phyloP scores from a whole-genome alignment of 2,329 filamentous ascomycete species.

The Albifimbria verrucaria region DNA sequence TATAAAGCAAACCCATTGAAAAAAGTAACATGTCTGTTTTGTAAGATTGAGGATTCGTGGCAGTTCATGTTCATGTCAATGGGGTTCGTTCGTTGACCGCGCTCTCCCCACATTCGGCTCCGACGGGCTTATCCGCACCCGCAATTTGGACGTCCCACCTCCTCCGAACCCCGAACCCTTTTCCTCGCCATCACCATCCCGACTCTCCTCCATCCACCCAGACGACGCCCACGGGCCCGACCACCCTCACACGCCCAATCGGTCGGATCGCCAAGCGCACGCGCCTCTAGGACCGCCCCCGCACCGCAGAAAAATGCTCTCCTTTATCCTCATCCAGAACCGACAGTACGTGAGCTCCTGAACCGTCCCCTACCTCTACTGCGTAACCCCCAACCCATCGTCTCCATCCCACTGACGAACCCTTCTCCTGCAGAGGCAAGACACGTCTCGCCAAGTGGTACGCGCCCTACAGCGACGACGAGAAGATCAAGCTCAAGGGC shows the following conservation, averaged over 20 bases:
- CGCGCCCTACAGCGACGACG: constrained; percentile 95
- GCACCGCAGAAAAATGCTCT: constrained; percentile 53
- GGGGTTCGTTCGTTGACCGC: too few relatives aligned
- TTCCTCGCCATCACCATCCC: background rate
- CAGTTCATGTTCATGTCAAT: too few relatives aligned
- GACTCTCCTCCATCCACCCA: background rate
- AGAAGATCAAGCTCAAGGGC: constrained; percentile 98
- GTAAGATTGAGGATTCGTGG: too few relatives aligned
- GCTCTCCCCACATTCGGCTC: background rate
- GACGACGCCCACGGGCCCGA: background rate
- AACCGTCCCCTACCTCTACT: background rate
- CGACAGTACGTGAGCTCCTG: constrained; percentile 76
- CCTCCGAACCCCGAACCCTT: background rate
- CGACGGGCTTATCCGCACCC: background rate
- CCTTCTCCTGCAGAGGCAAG: constrained; percentile 70
- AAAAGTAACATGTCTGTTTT: too few relatives aligned
- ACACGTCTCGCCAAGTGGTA: constrained; percentile 99
- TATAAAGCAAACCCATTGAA: too few relatives aligned
- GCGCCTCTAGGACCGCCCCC: background rate
- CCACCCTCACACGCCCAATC: background rate
- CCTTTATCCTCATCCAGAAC: constrained; percentile 88
- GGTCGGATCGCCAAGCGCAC: background rate
- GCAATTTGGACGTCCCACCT: background rate
- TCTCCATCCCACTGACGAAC: background rate
- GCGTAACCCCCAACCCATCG: background rate